These are phyloP conservation scores for Penicillium sclerotigenum DNA, from an alignment of 2,329 filamentous ascomycete genomes.

Conservation along the genomic window DNA sequence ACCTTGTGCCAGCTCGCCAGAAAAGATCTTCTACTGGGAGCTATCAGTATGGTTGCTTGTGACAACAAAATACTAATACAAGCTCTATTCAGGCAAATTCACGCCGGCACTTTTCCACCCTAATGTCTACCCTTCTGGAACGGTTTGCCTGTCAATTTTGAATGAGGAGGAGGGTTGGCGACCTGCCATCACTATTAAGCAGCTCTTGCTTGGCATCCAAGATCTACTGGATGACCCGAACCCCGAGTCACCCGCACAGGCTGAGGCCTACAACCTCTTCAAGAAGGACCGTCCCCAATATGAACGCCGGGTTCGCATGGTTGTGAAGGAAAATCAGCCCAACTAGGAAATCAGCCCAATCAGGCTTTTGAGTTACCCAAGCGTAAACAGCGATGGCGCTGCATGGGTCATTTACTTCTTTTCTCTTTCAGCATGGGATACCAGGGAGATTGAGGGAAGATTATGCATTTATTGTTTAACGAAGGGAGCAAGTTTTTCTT, in stretches of 20 bases:
- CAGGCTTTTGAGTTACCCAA: constrained; percentile 34
- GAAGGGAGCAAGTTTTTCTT: constrained; percentile 16
- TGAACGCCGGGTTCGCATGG: constrained; percentile 78
- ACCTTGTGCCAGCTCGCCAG: too few species aligned
- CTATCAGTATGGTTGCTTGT: background rate
- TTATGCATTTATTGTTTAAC: constrained; percentile 17
- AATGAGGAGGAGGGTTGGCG: constrained; percentile 99
- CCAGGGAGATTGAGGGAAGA: background rate
- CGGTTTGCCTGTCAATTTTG: constrained; percentile 92
- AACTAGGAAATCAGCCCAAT: constrained; percentile 80
- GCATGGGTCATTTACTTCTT: constrained; percentile 1
- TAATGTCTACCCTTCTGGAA: constrained; percentile 97
- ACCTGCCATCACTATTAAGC: constrained; percentile 96
- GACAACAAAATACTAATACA: background rate
- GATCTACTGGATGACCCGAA: constrained; percentile 95
- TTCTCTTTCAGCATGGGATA: constrained; percentile 15
- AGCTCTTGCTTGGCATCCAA: constrained; percentile 94
- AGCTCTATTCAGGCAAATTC: constrained; percentile 73
- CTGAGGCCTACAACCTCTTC: constrained; percentile 94
- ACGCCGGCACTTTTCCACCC: constrained; percentile 93
- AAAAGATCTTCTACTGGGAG: background rate
- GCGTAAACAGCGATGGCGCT: constrained; percentile 6
- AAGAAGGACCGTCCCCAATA: constrained; percentile 87
- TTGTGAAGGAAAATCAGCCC: constrained; percentile 85
- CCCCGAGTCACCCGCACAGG: constrained; percentile 92